phyloP scores from a whole-genome alignment of 179 eudicot genomes.

The Spergularia azorica region DNA sequence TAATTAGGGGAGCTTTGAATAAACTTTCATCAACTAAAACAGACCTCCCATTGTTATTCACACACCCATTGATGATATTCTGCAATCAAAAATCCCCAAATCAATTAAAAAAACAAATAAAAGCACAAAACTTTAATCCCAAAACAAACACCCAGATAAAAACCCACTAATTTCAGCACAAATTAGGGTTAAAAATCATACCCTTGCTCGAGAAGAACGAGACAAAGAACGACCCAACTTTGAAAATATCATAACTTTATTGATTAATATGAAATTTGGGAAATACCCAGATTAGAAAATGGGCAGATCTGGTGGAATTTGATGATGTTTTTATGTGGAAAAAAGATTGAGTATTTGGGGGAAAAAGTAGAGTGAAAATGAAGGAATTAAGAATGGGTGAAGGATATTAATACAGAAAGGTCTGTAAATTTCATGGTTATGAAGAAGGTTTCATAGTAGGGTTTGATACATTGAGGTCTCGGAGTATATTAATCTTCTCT shows the following conservation, averaged over 20 bases:
- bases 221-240: slow-evolving; percentile 56
- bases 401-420: slow-evolving; percentile 18
- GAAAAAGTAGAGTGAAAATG: not conserved
- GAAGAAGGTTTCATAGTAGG: slow-evolving; percentile 19
- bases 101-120: slow-evolving; percentile 12
- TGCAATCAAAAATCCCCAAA: slow-evolving; percentile 25
- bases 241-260: slow-evolving; percentile 53
- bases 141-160: slow-evolving; percentile 1
- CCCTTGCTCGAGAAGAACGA: slow-evolving; percentile 64
- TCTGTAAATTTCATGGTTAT: slow-evolving; percentile 19
- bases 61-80: slow-evolving; percentile 48
- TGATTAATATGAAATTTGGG: not conserved
- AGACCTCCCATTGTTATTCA: slow-evolving; percentile 33
- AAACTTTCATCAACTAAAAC: slow-evolving; percentile 30
- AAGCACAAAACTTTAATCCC: not conserved
- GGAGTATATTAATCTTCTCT: too few species aligned
- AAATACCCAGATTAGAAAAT: slow-evolving; percentile 9
- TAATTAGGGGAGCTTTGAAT: slow-evolving; percentile 25
- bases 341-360: not conserved
- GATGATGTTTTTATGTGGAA: not conserved
- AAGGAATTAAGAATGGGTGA: slow-evolving; percentile 20
- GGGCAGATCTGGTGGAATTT: slow-evolving; percentile 19
- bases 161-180: slow-evolving; percentile 6
- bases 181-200: slow-evolving; percentile 15
- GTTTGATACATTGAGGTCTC: too few species aligned